Percentiles rank a stretch among this genome's conserved stretches.
Conservation (phyloP, 2,329 filamentous ascomycete genomes). For the Gnomoniopsis smithogilvyi region DNA sequence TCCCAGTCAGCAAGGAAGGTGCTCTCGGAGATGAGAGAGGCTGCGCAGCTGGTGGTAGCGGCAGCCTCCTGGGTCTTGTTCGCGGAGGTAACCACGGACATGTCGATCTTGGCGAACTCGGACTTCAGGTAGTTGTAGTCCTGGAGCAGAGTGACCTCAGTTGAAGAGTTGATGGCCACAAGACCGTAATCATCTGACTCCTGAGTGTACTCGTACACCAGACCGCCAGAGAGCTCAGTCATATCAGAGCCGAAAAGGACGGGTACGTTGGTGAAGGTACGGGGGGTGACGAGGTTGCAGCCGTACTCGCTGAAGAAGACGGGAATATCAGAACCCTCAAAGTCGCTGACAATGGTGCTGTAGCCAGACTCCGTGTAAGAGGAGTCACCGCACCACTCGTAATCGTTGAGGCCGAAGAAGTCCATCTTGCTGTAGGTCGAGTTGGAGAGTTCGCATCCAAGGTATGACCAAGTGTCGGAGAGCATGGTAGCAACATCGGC, state of each 20-base stretch:
- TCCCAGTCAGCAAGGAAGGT: slow-evolving; percentile 74
- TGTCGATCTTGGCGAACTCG: slow-evolving; percentile 70
- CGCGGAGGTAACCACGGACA: slow-evolving; percentile 58
- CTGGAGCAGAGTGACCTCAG: slow-evolving; percentile 50
- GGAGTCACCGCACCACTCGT: slow-evolving; percentile 56
- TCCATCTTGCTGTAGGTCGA: slow-evolving; percentile 58
- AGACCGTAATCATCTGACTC: slow-evolving; percentile 62
- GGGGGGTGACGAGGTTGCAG: slow-evolving; percentile 65
- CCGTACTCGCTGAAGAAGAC: slow-evolving; percentile 77
- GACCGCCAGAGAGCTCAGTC: slow-evolving; percentile 63
- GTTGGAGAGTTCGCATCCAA: slow-evolving; percentile 57
- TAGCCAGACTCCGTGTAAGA: slow-evolving; percentile 39
- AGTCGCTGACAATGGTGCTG: slow-evolving; percentile 48
- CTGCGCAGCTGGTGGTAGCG: slow-evolving; percentile 57
- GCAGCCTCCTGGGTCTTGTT: slow-evolving; percentile 53
- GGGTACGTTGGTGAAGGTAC: slow-evolving; percentile 69
- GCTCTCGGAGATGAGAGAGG: slow-evolving; percentile 59
- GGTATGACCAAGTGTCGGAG: slow-evolving; percentile 67
- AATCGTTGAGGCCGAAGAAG: slow-evolving; percentile 70
- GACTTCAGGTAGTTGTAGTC: slow-evolving; percentile 66
- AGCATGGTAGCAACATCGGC: slow-evolving; percentile 69
- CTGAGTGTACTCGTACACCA: slow-evolving; percentile 74
- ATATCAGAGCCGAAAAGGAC: slow-evolving; percentile 67
- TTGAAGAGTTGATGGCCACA: slow-evolving; percentile 53
- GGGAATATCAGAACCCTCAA: slow-evolving; percentile 61